Evolutionary conservation across 768 basidiomycete genomes (phyloP).

Genomic region (Obba rivulosa): DNA sequence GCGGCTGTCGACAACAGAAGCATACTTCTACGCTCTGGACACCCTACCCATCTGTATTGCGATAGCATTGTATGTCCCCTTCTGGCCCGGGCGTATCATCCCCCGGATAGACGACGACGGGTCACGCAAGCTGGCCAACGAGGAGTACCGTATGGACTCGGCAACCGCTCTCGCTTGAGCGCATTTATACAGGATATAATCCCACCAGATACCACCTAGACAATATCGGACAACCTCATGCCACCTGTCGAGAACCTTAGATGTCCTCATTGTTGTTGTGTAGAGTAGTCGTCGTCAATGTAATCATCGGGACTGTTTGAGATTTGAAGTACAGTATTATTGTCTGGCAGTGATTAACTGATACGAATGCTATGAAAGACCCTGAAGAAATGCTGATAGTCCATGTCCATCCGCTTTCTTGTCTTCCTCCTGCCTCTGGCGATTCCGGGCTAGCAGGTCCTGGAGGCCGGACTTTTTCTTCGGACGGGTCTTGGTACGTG

Average conservation of each 20-base stretch:
- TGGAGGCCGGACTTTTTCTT: conserved; percentile 59
- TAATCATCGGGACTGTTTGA: too few relatives aligned
- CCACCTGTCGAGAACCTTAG: too few relatives aligned
- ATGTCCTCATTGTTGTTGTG: too few relatives aligned
- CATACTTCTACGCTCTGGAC: conserved; percentile 63
- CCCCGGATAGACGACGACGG: conserved; percentile 5
- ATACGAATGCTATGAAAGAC: conserved; percentile 16
- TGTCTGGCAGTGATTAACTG: too few relatives aligned
- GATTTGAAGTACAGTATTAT: too few relatives aligned
- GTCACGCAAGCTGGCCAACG: too few relatives aligned
- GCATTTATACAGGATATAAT: too few relatives aligned
- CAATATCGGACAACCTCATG: too few relatives aligned
- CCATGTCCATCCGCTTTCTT: conserved; percentile 29
- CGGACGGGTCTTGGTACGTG: conserved; percentile 28
- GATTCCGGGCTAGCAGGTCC: conserved; percentile 59
- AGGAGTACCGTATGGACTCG: too few relatives aligned
- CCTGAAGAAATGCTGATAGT: conserved; percentile 51
- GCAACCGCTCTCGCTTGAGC: too few relatives aligned
- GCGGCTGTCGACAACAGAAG: conserved; percentile 50
- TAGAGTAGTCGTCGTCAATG: too few relatives aligned
- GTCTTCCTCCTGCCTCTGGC: conserved; percentile 43
- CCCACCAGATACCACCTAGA: too few relatives aligned
- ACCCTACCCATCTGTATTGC: conserved; percentile 62
- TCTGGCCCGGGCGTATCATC: conserved; percentile 65
- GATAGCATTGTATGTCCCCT: conserved; percentile 45